A percentile compares a stretch with the other conserved stretches of the same genome.
These are phyloP conservation scores for Pichia phayaonensis DNA, from an alignment of 805 yeast genomes.

Conservation along the genomic window DNA sequence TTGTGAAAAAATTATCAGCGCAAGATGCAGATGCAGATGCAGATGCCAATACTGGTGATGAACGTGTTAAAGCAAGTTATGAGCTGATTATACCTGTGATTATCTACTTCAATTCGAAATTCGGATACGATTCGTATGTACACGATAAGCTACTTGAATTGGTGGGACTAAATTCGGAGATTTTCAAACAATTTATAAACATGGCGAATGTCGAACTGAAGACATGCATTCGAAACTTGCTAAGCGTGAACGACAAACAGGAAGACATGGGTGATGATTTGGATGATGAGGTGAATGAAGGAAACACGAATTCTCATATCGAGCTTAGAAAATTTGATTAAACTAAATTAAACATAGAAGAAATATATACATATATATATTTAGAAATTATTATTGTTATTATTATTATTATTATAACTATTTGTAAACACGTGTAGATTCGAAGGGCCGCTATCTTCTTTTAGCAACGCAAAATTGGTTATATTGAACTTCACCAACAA, in stretches of 20 bases:
- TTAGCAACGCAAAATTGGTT: slow-evolving; percentile 12
- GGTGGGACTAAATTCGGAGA: slow-evolving; percentile 34
- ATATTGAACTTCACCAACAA: slow-evolving; percentile 10
- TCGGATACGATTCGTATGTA: slow-evolving; percentile 30
- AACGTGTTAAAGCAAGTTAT: slow-evolving; percentile 16
- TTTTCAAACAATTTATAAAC: slow-evolving; percentile 42
- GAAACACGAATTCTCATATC: slow-evolving; percentile 32
- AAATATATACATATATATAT: background rate
- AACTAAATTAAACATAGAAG: background rate
- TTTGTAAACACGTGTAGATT: too few species aligned
- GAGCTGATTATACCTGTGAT: slow-evolving; percentile 26
- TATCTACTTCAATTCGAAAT: slow-evolving; percentile 25
- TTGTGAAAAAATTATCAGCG: slow-evolving; percentile 29
- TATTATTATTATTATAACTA: too few species aligned
- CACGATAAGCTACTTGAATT: slow-evolving; percentile 42
- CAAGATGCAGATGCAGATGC: slow-evolving; percentile 14
- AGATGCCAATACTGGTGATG: background rate
- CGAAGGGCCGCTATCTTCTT: background rate
- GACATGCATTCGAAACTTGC: slow-evolving; percentile 36
- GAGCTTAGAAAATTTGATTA: slow-evolving; percentile 43
- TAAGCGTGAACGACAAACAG: slow-evolving; percentile 19
- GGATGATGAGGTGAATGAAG: too few species aligned
- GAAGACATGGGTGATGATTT: slow-evolving; percentile 10
- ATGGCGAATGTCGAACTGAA: slow-evolving; percentile 35
- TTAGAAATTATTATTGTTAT: too few species aligned